phyloP scores from a whole-genome alignment of 768 basidiomycete species.

The Thelephora aurantiotincta region DNA sequence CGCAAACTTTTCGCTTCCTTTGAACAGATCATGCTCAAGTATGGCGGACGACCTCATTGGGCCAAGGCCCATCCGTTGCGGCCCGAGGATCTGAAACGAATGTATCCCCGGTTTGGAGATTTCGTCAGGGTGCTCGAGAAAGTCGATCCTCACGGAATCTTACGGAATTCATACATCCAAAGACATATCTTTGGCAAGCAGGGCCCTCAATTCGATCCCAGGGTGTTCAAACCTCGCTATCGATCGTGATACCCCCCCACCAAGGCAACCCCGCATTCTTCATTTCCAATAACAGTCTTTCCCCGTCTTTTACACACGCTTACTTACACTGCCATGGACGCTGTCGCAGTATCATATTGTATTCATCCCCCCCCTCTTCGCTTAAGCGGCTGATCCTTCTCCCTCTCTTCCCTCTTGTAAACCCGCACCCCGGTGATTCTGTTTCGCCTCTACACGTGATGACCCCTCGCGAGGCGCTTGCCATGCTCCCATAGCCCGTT shows the following conservation, averaged over 20 bases:
- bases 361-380: no score
- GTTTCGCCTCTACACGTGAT: no score
- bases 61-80: slow-evolving; percentile 77
- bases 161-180: slow-evolving; percentile 82
- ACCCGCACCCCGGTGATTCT: no score
- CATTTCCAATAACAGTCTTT: no score
- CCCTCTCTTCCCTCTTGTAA: no score
- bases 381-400: no score
- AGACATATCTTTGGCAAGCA: slow-evolving; percentile 69
- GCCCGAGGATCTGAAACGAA: slow-evolving; percentile 41
- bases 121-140: slow-evolving; percentile 51
- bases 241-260: slow-evolving; percentile 2
- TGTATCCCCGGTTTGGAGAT: slow-evolving; percentile 76
- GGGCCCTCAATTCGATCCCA: slow-evolving; percentile 22
- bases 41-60: slow-evolving; percentile 90
- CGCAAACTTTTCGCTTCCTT: slow-evolving; percentile 62
- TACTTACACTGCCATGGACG: no score
- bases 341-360: no score
- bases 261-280: no score
- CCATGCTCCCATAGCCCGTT: no score
- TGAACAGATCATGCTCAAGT: slow-evolving; percentile 50
- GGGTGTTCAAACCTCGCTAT: slow-evolving; percentile 29
- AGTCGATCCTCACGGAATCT: slow-evolving; percentile 64
- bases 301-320: no score
- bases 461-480: no score